Percentiles rank a stretch among this genome's conserved stretches.
phyloP scores from a whole-genome alignment of 2,329 filamentous ascomycete species.

The Stagonosporopsis tanaceti region DNA sequence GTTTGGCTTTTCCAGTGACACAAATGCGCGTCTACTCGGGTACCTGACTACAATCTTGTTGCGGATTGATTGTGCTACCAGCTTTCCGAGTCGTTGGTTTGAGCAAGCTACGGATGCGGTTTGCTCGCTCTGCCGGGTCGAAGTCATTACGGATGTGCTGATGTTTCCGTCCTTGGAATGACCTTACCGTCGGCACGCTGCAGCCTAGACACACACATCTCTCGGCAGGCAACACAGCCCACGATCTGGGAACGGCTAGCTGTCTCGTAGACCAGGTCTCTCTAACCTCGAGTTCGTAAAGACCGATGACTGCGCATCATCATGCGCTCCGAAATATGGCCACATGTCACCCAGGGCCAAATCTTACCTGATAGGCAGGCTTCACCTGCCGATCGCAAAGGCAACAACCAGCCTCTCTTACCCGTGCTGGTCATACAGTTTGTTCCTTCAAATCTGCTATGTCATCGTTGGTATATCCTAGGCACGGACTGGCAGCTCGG shows the following conservation, averaged over 20 bases:
- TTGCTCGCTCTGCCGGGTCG: constrained; percentile 4
- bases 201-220: neutral
- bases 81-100: neutral
- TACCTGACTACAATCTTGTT: neutral
- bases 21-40: constrained; percentile 1
- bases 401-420: neutral
- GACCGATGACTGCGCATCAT: neutral
- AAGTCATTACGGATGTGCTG: constrained; percentile 2
- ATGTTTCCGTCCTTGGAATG: neutral
- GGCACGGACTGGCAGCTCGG: constrained; percentile 6
- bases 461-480: neutral
- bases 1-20: neutral
- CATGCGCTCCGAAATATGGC: neutral
- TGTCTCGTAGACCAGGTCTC: neutral
- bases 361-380: neutral
- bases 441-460: constrained; percentile 4
- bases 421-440: neutral
- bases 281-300: neutral
- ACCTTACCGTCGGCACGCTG: constrained; percentile 10
- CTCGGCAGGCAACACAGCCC: neutral
- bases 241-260: neutral
- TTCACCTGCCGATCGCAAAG: neutral
- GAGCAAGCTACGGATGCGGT: constrained; percentile 10
- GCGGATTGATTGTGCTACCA: neutral
- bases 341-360: neutral